Conservation (phyloP, 257 asterid species). For the Solanum piurae region DNA sequence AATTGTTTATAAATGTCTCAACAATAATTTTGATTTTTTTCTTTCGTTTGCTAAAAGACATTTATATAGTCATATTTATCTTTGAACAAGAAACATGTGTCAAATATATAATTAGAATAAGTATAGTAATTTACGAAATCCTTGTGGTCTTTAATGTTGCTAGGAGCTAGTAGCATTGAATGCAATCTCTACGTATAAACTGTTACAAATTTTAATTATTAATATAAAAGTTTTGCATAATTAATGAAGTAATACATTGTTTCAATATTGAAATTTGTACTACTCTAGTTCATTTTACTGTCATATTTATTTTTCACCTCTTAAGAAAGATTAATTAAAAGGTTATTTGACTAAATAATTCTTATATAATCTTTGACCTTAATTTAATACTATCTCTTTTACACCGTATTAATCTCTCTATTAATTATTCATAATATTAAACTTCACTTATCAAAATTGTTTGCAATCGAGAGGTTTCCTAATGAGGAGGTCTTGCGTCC, state of each 20-base stretch:
- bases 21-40: neutral
- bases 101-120: neutral
- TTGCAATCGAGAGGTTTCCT: too few relatives aligned
- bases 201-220: neutral
- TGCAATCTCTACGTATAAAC: neutral
- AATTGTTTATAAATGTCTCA: neutral
- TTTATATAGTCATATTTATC: neutral
- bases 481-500: too few relatives aligned
- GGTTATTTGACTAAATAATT: neutral
- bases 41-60: neutral
- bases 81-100: neutral
- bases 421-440: too few relatives aligned
- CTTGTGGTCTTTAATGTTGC: neutral
- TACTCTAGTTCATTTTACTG: neutral
- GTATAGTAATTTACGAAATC: neutral
- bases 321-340: too few relatives aligned
- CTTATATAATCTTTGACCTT: neutral
- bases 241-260: neutral
- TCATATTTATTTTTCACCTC: too few relatives aligned
- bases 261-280: neutral
- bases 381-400: too few relatives aligned
- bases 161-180: neutral
- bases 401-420: too few relatives aligned
- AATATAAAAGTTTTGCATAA: neutral
- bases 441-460: too few relatives aligned